Evolutionary conservation across 352 stramenopile genomes (phyloP).

Genomic region (Discostella stelligera): DNA sequence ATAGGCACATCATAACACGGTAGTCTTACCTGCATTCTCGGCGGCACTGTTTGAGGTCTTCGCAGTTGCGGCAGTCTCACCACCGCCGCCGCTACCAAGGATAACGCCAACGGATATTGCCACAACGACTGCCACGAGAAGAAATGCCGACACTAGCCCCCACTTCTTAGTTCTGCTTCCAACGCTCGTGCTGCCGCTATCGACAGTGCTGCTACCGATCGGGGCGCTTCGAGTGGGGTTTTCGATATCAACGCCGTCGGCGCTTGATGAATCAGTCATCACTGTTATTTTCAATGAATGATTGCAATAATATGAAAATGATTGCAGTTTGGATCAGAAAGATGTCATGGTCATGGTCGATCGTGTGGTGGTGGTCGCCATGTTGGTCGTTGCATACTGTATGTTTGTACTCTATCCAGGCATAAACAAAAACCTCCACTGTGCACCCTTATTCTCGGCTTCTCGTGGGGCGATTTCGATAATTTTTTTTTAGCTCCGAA

Average conservation of each 20-base stretch:
- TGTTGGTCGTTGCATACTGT: no score
- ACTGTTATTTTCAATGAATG: not conserved
- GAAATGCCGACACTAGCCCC: slow-evolving; percentile 10
- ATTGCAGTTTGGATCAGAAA: no score
- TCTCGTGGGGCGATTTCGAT: no score
- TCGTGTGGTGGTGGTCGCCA: no score
- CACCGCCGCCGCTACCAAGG: not conserved
- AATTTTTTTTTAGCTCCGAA: no score
- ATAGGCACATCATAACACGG: no score
- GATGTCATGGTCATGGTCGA: no score
- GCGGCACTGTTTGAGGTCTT: not conserved
- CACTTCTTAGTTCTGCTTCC: not conserved
- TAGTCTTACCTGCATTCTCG: not conserved
- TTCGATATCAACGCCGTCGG: not conserved
- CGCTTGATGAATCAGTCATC: not conserved
- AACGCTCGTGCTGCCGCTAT: not conserved
- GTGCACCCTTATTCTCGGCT: no score
- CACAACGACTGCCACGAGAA: slow-evolving; percentile 25
- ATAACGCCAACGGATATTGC: slow-evolving; percentile 29
- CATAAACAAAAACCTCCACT: no score
- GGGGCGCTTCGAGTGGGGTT: not conserved
- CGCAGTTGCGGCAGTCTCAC: not conserved
- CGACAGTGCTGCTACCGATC: not conserved
- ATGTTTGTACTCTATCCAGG: no score
- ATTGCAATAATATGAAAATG: no score